These are phyloP conservation scores for Sparassis latifolia DNA, from an alignment of 1,284 basidiomycete species.

Conservation along the genomic window DNA sequence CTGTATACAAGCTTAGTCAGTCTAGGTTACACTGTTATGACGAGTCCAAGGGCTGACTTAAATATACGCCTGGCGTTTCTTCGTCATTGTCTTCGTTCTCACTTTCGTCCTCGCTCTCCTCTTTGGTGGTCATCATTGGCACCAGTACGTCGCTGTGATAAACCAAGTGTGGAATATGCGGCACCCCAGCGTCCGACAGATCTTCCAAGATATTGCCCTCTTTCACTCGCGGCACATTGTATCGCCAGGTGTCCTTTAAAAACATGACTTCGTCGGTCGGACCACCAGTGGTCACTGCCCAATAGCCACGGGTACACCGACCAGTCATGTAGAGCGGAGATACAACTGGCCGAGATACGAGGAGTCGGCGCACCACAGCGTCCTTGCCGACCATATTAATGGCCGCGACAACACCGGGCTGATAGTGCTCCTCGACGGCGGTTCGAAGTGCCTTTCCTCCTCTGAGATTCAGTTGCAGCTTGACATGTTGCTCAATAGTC, in stretches of 20 bases:
- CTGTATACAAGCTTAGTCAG: too few relatives aligned
- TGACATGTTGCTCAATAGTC: neutral
- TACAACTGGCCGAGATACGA: neutral
- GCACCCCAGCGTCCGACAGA: neutral
- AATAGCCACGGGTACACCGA: neutral
- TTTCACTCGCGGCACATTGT: neutral
- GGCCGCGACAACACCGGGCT: neutral
- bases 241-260: neutral
- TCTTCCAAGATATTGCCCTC: neutral
- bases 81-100: too few relatives aligned
- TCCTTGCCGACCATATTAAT: neutral
- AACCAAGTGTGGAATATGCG: neutral
- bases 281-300: neutral
- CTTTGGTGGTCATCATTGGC: too few relatives aligned
- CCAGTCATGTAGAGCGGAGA: neutral
- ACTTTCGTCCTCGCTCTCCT: too few relatives aligned
- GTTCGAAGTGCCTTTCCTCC: neutral
- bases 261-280: neutral
- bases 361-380: neutral
- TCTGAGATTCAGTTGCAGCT: neutral
- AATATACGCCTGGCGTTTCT: too few relatives aligned
- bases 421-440: neutral
- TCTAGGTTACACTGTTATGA: too few relatives aligned
- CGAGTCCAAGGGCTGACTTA: too few relatives aligned
- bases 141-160: too few relatives aligned